These are phyloP conservation scores for Tricholoma flavovirens DNA, from an alignment of 768 basidiomycete genomes.

Conservation along the genomic window DNA sequence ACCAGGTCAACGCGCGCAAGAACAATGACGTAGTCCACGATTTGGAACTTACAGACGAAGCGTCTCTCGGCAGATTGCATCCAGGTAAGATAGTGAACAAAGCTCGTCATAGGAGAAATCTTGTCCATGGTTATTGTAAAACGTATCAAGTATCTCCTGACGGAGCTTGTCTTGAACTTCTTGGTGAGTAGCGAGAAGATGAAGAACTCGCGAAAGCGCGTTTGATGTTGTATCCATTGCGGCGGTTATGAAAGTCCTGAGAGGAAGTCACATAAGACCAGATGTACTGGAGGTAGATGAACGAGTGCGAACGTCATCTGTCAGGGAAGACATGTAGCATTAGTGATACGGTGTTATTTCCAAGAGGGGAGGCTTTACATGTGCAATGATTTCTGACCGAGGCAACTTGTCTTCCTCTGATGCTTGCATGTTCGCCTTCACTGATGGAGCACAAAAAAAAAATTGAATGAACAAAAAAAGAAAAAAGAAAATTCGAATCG, in stretches of 20 bases:
- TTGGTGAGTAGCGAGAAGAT: slow-evolving; percentile 25
- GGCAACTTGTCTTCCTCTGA: slow-evolving; percentile 25
- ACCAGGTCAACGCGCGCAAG: slow-evolving; percentile 11
- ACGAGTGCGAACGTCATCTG: slow-evolving; percentile 9
- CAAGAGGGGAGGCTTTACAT: slow-evolving; percentile 15
- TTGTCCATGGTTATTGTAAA: slow-evolving; percentile 8
- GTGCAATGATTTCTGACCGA: slow-evolving; percentile 30
- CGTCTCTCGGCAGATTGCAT: slow-evolving; percentile 35
- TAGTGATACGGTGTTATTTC: not conserved
- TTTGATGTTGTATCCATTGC: slow-evolving; percentile 41
- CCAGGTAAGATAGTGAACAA: slow-evolving; percentile 28
- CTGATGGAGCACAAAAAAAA: slow-evolving; percentile 9
- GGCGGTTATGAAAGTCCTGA: slow-evolving; percentile 26
- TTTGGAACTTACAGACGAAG: slow-evolving; percentile 27
- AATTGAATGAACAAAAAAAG: too few species aligned
- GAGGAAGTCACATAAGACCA: not conserved
- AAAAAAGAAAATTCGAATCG: too few species aligned
- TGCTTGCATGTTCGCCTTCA: slow-evolving; percentile 29
- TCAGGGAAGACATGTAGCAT: not conserved
- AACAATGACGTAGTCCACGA: slow-evolving; percentile 9
- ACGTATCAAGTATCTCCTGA: slow-evolving; percentile 25
- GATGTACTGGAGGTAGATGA: not conserved
- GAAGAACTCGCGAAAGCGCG: slow-evolving; percentile 30
- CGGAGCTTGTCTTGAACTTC: slow-evolving; percentile 31
- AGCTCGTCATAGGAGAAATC: slow-evolving; percentile 34